These are phyloP conservation scores for Suillus lakei DNA, from an alignment of 768 basidiomycete species.

Conservation along the genomic window DNA sequence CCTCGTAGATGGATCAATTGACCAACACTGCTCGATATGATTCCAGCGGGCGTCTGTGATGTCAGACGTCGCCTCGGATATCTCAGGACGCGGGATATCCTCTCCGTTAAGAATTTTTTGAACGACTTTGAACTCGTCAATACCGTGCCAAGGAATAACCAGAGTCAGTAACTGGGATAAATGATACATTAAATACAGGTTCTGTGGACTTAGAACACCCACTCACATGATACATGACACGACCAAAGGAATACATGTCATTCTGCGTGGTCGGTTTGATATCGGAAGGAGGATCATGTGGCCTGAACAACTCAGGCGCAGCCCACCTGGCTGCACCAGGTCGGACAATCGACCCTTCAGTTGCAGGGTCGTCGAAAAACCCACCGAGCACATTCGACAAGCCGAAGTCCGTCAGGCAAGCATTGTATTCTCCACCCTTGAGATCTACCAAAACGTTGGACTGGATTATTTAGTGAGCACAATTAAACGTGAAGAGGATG, in stretches of 20 bases:
- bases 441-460: conserved; percentile 18
- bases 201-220: no score
- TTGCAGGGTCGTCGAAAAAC: conserved; percentile 27
- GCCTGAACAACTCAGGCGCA: conserved; percentile 40
- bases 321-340: conserved; percentile 47
- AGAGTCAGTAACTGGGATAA: background rate
- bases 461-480: background rate
- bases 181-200: background rate
- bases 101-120: background rate
- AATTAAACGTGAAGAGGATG: background rate
- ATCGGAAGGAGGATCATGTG: conserved; percentile 12
- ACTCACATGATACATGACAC: conserved; percentile 22
- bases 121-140: background rate
- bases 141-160: background rate
- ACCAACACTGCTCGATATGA: background rate
- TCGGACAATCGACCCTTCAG: conserved; percentile 35
- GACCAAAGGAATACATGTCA: conserved; percentile 47
- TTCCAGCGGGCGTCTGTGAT: background rate
- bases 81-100: background rate
- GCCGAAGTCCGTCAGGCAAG: conserved; percentile 49
- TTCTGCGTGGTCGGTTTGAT: conserved; percentile 24
- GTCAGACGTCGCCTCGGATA: background rate
- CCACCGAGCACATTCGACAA: conserved; percentile 43
- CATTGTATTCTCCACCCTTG: conserved; percentile 24
- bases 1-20: background rate